Base-by-base conservation (phyloP, 140 eudicot genomes). In the Flaveria floridana region DNA sequence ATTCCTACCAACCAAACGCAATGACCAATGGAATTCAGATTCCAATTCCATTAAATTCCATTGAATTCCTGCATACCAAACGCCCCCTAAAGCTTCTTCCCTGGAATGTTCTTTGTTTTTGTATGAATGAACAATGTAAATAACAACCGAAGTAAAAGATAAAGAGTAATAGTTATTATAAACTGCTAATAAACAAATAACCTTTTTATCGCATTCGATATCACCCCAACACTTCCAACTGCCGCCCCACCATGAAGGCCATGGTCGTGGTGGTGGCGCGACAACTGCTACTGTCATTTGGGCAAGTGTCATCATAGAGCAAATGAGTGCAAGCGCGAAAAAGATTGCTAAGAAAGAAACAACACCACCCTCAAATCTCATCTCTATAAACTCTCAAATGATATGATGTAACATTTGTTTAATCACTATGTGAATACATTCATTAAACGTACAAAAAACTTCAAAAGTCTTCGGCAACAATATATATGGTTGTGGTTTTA, bases 211-310 rank as follows among this genome's bases (percentile, higher is more conserved):
- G 20, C 58, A 52, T 14, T 52, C 8, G 7, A 0, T 1, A 52
- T 52, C 58, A 16, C 58, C 58, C 21, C 58, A 52, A 52, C 58
- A 52, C 21, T 8, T 52, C 58, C 58, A 52, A n/a, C 58, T 52
- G 2, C 58, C 58, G 4, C 19, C 50, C 50, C 14, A 44, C 50
- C 50, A 2, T 2, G 6, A 30, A 30, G 4, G 6, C 37, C 4
- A 3, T 30, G 16, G 3, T 4, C 6, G 18, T 48, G 16, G 18
- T 12, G 55, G 55, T 12, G 53, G 4, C n/a, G 16, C 1, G 41
- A 1, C 41, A 34, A 34, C 41, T 34, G 41, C 41, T 34, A 34
- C 41, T 0, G 8, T 34, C 0, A 8, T 7, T 34, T 34, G 41
- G 6, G 41, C 41, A 5, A 34, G 7, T 34, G 41, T 44, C 50